Evolutionary conservation across 208 protist species (phyloP), one percentile per base, ranked within the genome.

Genomic region (Acanthamoeba lugdunensis): DNA sequence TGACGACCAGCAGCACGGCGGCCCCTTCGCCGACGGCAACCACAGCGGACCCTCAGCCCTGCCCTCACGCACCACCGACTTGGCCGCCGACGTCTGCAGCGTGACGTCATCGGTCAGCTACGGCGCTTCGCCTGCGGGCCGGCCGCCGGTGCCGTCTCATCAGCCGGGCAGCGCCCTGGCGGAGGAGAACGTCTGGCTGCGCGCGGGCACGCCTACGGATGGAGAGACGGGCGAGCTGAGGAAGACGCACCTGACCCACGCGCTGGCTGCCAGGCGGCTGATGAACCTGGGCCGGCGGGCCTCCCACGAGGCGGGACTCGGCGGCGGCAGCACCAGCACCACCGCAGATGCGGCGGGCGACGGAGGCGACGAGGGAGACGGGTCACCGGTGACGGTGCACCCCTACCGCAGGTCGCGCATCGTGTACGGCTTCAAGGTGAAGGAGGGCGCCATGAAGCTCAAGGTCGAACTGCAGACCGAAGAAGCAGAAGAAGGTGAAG

Each of bases 391-490:
- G 13, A 25, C 28, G 73, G 16, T 28, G 73, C n/a, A 81, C 23
- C 73, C 73, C 16, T 52, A 50, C 7, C 73, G 73, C 73, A 41
- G 18, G 45, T 81, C 73, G 45, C 73, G 37, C 37, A 81, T 81
- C 37, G 73, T 81, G 73, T 81, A 81, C 28, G 73, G 73, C 30
- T 81, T 81, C 37, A 41, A 52, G 67, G 67, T 81, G 69, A 77
- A 77, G 37, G 65, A 73, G 28, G 65, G 65, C 65, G 65, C 69
- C n/a, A 77, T 77, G 69, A 41, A 77, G 69, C 69, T 77, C 69
- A 30, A 77, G 69, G 69, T 77, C 33, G 30, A 77, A n/a, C 69
- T 77, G 69, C 69, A 77, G 69, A 56, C 52, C 52, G 52, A 56
- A 16, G 52, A 56, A 16, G 52, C 9, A n/a, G n/a, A n/a, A 16